These are phyloP conservation scores for Takashimella koratensis DNA, from an alignment of 1,284 basidiomycete species.

Conservation along the genomic window DNA sequence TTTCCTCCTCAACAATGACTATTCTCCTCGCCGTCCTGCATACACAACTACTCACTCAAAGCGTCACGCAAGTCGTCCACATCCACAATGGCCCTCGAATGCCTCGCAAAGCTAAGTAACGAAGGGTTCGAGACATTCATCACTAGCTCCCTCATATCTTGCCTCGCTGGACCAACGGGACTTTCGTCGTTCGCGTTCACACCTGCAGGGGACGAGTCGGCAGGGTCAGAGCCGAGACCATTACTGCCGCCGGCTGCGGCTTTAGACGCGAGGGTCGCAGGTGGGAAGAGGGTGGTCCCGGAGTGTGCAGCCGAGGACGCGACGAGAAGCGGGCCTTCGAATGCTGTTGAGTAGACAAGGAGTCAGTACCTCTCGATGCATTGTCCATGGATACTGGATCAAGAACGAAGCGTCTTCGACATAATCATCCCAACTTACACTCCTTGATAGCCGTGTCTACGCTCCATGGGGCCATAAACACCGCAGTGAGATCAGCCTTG, in stretches of 20 bases:
- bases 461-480: conserved; percentile 64
- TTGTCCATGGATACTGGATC: no score
- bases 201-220: conserved; percentile 3
- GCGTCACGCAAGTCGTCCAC: conserved; percentile 82
- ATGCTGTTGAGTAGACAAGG: background rate
- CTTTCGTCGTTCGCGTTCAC: conserved; percentile 7
- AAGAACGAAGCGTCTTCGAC: no score
- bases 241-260: conserved; percentile 2
- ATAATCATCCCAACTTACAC: conserved; percentile 57
- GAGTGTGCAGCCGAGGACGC: no score
- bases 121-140: conserved; percentile 87
- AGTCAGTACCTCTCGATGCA: background rate
- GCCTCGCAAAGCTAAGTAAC: conserved; percentile 69
- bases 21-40: background rate
- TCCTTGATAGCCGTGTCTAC: conserved; percentile 68
- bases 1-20: background rate
- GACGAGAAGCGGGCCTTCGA: background rate
- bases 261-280: no score
- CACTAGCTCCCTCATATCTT: conserved; percentile 39
- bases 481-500: conserved; percentile 55
- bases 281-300: no score
- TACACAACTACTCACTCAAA: conserved; percentile 50
- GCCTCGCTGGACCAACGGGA: conserved; percentile 1
- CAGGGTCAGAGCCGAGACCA: no score
- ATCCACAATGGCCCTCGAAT: conserved; percentile 65